phyloP scores from a whole-genome alignment of 2,329 filamentous ascomycete genomes.

The Scopulariopsis brevicaulis region DNA sequence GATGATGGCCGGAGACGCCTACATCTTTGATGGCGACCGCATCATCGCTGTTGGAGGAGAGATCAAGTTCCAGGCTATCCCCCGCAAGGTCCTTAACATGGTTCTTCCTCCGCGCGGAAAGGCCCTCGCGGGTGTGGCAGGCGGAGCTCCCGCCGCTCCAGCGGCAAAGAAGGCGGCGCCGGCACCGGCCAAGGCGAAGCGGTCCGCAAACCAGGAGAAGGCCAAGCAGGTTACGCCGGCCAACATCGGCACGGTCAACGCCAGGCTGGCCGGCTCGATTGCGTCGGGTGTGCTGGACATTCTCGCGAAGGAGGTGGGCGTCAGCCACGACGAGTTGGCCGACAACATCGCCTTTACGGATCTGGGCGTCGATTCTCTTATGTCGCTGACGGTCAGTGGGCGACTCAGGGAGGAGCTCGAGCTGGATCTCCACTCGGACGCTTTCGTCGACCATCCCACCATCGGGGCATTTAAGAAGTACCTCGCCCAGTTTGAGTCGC shows the following conservation, averaged over 20 bases:
- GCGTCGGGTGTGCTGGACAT: conserved; percentile 33
- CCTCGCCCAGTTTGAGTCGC: conserved; percentile 22
- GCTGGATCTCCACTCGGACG: conserved; percentile 38
- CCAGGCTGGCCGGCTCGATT: conserved; percentile 35
- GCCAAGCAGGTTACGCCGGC: conserved; percentile 30
- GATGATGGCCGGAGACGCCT: conserved; percentile 37
- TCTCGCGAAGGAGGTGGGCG: conserved; percentile 43
- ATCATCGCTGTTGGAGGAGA: conserved; percentile 38
- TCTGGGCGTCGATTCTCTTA: conserved; percentile 50
- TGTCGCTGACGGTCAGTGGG: conserved; percentile 45
- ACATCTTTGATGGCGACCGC: conserved; percentile 39
- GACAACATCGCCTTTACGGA: conserved; percentile 46
- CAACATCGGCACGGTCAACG: conserved; percentile 36
- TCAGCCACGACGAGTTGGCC: conserved; percentile 40
- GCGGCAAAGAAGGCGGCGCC: conserved; percentile 20
- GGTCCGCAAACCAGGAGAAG: conserved; percentile 25
- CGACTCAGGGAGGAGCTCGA: conserved; percentile 47
- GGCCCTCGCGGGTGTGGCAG: conserved; percentile 21
- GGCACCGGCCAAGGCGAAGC: conserved; percentile 14
- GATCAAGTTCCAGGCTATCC: conserved; percentile 56
- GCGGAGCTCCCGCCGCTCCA: conserved; percentile 18
- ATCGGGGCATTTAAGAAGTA: conserved; percentile 39
- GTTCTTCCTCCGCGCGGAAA: conserved; percentile 51
- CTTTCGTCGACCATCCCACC: conserved; percentile 42
- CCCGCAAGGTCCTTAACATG: conserved; percentile 53